phyloP scores from a whole-genome alignment of 306 rosid genomes.

The Vicia sativa region DNA sequence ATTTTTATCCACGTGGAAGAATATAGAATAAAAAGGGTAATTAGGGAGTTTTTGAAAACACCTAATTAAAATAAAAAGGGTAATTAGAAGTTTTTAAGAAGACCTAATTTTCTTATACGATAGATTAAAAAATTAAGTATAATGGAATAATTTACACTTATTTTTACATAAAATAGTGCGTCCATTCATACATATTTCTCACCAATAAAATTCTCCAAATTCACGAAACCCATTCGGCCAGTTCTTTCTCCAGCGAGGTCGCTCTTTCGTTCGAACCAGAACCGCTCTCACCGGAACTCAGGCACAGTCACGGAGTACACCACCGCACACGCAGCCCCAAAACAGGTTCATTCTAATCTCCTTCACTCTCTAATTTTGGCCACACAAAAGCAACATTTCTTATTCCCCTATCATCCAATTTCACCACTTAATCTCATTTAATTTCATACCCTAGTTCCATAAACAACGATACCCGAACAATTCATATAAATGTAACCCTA shows the following conservation, averaged over 20 bases:
- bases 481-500: conserved; percentile 7
- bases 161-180: no score
- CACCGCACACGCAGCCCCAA: not conserved
- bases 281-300: not conserved
- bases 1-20: no score
- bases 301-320: not conserved
- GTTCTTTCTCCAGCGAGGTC: not conserved
- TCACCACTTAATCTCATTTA: not conserved
- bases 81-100: no score
- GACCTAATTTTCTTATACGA: no score
- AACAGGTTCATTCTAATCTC: conserved; percentile 11
- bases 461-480: not conserved
- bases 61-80: no score
- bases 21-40: no score
- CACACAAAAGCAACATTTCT: not conserved
- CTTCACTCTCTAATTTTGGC: not conserved
- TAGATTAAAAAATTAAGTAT: no score
- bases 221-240: not conserved
- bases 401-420: not conserved
- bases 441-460: not conserved
- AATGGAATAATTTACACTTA: no score
- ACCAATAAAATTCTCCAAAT: not conserved
- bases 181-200: no score
- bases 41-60: no score
- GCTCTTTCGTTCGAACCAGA: not conserved